Conservation (phyloP, 164 flowering plant genomes). For the Buxus sempervirens region DNA sequence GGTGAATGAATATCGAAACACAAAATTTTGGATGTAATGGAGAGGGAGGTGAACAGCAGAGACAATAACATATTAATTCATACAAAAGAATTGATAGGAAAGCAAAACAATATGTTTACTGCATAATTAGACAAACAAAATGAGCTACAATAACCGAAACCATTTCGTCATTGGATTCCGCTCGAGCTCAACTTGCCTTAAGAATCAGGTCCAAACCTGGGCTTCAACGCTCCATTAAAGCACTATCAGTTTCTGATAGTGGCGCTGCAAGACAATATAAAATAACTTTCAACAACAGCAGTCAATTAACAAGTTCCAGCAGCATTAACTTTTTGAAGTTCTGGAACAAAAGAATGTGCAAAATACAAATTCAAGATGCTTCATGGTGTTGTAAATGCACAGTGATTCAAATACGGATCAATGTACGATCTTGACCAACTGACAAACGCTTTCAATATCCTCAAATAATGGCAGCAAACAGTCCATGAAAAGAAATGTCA, state of each 20-base stretch:
- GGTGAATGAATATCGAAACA: too few relatives aligned
- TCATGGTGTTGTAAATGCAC: not conserved
- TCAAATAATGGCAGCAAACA: too few relatives aligned
- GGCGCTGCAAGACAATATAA: slow-evolving; percentile 59
- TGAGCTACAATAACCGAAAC: too few relatives aligned
- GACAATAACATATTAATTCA: not conserved
- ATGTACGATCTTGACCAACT: too few relatives aligned
- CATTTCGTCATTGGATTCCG: not conserved
- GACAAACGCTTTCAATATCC: too few relatives aligned
- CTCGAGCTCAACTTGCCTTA: not conserved
- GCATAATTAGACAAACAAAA: not conserved
- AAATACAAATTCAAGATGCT: not conserved
- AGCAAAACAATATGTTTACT: not conserved
- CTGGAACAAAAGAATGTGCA: not conserved
- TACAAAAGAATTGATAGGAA: not conserved
- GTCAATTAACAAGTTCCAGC: not conserved
- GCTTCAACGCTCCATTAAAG: slow-evolving; percentile 67
- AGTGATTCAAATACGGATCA: too few relatives aligned
- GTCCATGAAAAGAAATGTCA: too few relatives aligned
- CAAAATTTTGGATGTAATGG: not conserved
- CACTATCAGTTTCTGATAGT: slow-evolving; percentile 73
- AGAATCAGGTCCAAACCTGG: not conserved
- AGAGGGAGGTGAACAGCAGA: not conserved
- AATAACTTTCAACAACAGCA: not conserved
- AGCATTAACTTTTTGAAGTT: not conserved